Evolutionary conservation across 768 basidiomycete genomes (phyloP).

Genomic region (Sporobolomyces pararoseus): DNA sequence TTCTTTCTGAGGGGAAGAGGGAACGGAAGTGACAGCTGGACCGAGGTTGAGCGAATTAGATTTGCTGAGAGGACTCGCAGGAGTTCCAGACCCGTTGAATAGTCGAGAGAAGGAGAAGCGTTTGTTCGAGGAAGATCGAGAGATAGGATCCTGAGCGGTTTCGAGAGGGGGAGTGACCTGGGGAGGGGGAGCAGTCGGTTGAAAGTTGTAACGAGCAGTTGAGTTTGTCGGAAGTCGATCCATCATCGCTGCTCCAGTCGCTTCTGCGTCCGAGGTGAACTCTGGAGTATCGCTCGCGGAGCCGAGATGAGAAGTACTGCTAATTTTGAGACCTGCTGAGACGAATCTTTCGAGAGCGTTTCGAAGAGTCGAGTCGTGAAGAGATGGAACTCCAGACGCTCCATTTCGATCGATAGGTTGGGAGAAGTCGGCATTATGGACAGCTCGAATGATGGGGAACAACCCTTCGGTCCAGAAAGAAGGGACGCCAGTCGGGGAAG

Average conservation of each 20-base stretch:
- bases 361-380: slow-evolving; percentile 11
- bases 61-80: neutral
- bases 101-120: slow-evolving; percentile 25
- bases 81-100: slow-evolving; percentile 6
- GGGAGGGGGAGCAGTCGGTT: slow-evolving; percentile 14
- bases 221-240: neutral
- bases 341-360: slow-evolving; percentile 36
- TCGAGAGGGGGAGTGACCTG: neutral
- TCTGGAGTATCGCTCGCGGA: neutral
- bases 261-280: slow-evolving; percentile 18
- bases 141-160: neutral
- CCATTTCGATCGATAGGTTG: slow-evolving; percentile 17
- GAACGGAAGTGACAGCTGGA: neutral
- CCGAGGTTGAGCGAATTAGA: neutral
- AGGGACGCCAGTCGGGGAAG: neutral
- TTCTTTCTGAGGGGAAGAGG: neutral
- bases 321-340: slow-evolving; percentile 32
- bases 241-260: slow-evolving; percentile 1
- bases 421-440: slow-evolving; percentile 30
- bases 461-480: slow-evolving; percentile 36
- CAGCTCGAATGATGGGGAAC: slow-evolving; percentile 23
- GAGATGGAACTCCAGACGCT: neutral
- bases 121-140: neutral
- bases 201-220: slow-evolving; percentile 23
- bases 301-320: neutral